Base-by-base conservation (phyloP, 148 eudicot species). In the Nyssa sinensis region DNA sequence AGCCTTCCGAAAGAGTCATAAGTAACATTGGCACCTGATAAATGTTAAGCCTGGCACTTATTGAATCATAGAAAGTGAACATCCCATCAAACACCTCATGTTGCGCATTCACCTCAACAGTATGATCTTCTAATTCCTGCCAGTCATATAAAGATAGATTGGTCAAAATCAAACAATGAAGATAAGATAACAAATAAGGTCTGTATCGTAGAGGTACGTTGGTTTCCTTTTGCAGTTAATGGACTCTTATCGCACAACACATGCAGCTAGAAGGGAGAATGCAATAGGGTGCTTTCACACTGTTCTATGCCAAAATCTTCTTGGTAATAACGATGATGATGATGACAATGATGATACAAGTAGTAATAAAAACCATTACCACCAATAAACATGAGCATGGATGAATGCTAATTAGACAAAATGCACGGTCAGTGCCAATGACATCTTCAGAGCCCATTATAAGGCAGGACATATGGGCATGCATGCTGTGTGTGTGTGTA, bases 91-190 rank as follows among this genome's bases (percentile, higher is more conserved):
- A 80, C 60, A 75, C 81, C 64, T 93, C 98, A 74, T 93, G 87
- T 70, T 93, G 97, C 62, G 87, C 78, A 70, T 72, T 93, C 78
- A 89, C 97, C 65, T 93, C 90, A 80, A 70, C 84, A 19, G 91
- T 87, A 77, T 89, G 93, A 75, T 93, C 98, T 59, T 78, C 84
- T 79, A 93, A 77, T 81, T 93, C 98, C 98, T 93, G 82, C 11
- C 37, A 70, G n/a, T 41, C 53, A 39, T 19, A 62, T 13, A 64
- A 51, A 34, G 34, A n/a, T 23, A 61, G 53, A 49, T 24, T 6
- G 41, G 60, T 64, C 51, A 69, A 28, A 28, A 19, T 55, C 59
- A 55, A 55, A 55, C 59, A 55, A 19, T 55, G 59, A 55, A 55
- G 25, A 3, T 55, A 55, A 55, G 24, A 19, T 11, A 55, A n/a